Base-by-base conservation (phyloP, 164 flowering plant genomes). In the Houttuynia cordata region DNA sequence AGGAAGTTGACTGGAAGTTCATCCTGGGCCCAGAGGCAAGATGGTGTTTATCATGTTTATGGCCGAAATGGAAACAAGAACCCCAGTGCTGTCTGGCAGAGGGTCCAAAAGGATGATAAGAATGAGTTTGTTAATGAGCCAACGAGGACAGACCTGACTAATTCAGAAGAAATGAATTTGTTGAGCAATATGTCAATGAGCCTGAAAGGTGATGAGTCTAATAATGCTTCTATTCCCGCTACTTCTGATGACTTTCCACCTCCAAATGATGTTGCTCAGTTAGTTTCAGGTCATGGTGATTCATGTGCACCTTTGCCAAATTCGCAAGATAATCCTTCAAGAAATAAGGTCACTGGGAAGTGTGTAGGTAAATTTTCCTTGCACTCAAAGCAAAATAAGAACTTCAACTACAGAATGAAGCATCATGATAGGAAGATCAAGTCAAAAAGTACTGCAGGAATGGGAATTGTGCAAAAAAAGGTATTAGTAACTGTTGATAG, bases 1-100 rank as follows among this genome's bases (percentile, higher is more conserved):
- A 68, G 62, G 53, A 62, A 59, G 57, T 39, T 59, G 1, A 47
- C 63, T 40, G 64, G 47, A 69, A 64, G 62, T 67, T 56, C 69
- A 41, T 64, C 47, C 30, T 57, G 62, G 37, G n/a, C 40, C 23
- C 21, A 23, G 37, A 76, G 64, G 61, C 22, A 39, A 37, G 57
- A 67, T 41, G 42, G 63, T 57, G 53, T 24, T 56, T 73, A 70
- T 51, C 71, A 59, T 65, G 63, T 58, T 37, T 72, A 68, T 64
- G 64, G 72, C 15, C 74, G 68, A 10, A 24, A 54, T 3, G 79
- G 81, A 53, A 80, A 74, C 68, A 81, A 80, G 58, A 80, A 74
- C 60, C 70, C 55, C 62, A 74, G 72, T 71, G 70, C 81, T 67
- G 72, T 81, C 39, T 81, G 89, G 86, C 76, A 77, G 75, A 78